These are phyloP conservation scores for Metschnikowia gruessii DNA, from an alignment of 805 yeast genomes.

Conservation along the genomic window DNA sequence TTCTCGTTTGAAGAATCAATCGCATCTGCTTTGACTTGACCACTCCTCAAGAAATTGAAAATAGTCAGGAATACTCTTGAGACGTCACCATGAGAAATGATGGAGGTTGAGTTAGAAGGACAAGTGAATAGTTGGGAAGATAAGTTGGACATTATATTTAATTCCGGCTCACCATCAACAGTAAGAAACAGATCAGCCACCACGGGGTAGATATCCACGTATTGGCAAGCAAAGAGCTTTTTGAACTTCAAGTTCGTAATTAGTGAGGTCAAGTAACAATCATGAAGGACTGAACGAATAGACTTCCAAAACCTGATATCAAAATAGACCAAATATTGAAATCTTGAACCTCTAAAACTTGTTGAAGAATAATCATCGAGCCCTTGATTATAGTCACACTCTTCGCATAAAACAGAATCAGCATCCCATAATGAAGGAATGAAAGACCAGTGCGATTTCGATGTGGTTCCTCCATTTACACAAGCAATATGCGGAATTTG, in stretches of 20 bases:
- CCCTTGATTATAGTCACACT: conserved; percentile 45
- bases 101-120: conserved; percentile 70
- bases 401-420: conserved; percentile 39
- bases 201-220: conserved; percentile 78
- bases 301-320: conserved; percentile 74
- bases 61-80: conserved; percentile 60
- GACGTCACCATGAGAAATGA: conserved; percentile 62
- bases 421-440: conserved; percentile 47
- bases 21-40: conserved; percentile 34
- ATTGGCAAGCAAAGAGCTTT: conserved; percentile 65
- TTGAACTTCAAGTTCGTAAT: conserved; percentile 59
- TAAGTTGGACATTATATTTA: conserved; percentile 66
- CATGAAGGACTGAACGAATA: conserved; percentile 56
- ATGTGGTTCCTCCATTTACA: conserved; percentile 5
- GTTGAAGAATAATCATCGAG: conserved; percentile 26
- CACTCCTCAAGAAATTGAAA: conserved; percentile 58
- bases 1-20: conserved; percentile 34
- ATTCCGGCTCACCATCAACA: conserved; percentile 85
- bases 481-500: conserved; percentile 35
- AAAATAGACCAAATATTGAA: conserved; percentile 58
- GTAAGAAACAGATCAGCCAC: conserved; percentile 66
- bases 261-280: conserved; percentile 60
- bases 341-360: conserved; percentile 46
- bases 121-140: conserved; percentile 88
- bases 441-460: conserved; percentile 38